Evolutionary conservation across 148 eudicot species (phyloP).

Genomic region (Pouteria glomerata): DNA sequence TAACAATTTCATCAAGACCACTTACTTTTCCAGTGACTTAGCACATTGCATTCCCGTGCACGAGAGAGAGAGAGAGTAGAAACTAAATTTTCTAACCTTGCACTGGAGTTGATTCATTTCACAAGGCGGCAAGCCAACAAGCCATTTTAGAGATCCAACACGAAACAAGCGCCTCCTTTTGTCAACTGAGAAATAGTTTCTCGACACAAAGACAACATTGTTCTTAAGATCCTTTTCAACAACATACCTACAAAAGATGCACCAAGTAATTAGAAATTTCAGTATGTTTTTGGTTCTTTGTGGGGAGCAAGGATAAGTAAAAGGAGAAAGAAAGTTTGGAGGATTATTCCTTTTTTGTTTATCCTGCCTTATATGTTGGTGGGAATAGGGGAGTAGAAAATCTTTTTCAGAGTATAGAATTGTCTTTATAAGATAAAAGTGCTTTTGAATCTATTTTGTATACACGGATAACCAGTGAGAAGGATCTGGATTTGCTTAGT

Average conservation of each 20-base stretch:
- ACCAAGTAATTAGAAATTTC: neutral
- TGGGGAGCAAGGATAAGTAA: too few species aligned
- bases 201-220: conserved; percentile 89
- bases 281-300: too few species aligned
- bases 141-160: conserved; percentile 91
- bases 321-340: too few species aligned
- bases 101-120: conserved; percentile 51
- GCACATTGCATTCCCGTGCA: too few species aligned
- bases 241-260: conserved; percentile 64
- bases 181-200: conserved; percentile 81
- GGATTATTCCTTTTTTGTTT: too few species aligned
- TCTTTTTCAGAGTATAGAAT: too few species aligned
- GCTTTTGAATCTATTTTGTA: too few species aligned
- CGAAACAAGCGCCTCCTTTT: conserved; percentile 87
- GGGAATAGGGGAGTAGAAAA: too few species aligned
- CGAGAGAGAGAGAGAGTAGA: neutral
- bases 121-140: conserved; percentile 44
- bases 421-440: too few species aligned
- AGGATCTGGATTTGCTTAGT: too few species aligned
- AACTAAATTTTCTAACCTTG: conserved; percentile 46
- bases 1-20: neutral
- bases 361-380: too few species aligned
- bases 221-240: conserved; percentile 86
- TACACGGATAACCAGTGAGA: too few species aligned
- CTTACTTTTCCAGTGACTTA: neutral